Evolutionary conservation across 352 stramenopile species (phyloP).

Genomic region (Phytopythium aichiense): DNA sequence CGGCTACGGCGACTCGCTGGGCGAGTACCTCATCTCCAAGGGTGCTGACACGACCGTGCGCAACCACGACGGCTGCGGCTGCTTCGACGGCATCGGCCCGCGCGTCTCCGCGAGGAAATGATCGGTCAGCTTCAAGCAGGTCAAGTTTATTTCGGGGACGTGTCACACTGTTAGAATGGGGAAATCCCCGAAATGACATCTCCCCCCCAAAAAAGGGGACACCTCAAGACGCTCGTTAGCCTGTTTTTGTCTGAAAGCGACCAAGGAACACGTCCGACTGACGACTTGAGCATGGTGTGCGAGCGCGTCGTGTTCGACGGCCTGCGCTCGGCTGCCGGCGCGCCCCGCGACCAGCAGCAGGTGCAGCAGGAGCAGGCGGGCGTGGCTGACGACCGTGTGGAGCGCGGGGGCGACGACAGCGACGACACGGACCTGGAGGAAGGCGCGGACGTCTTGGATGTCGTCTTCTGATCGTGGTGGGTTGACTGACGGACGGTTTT

Average conservation of each 20-base stretch:
- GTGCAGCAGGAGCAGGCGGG: constrained; percentile 1
- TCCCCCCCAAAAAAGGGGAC: too few relatives aligned
- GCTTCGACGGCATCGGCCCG: constrained; percentile 61
- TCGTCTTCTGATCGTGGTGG: too few relatives aligned
- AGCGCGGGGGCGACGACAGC: constrained; percentile 21
- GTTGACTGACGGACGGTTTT: too few relatives aligned
- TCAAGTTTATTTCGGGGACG: too few relatives aligned
- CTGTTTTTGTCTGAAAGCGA: too few relatives aligned
- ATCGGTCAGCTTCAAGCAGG: too few relatives aligned
- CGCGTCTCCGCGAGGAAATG: constrained; percentile 28
- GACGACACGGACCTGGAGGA: constrained; percentile 80
- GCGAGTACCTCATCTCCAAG: constrained; percentile 87
- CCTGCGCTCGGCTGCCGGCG: neutral
- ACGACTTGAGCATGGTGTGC: constrained; percentile 40
- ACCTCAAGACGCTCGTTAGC: too few relatives aligned
- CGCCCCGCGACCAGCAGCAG: neutral
- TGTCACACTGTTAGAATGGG: too few relatives aligned
- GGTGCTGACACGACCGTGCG: constrained; percentile 64
- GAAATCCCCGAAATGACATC: too few relatives aligned
- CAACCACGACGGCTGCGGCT: constrained; percentile 63
- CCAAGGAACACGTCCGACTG: too few relatives aligned
- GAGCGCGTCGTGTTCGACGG: constrained; percentile 25
- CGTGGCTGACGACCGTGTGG: constrained; percentile 14
- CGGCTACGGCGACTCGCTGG: constrained; percentile 83
- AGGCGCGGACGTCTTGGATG: constrained; percentile 22